Evolutionary conservation across 176 grass and related monocot species (phyloP), one percentile per base, ranked within the genome.

Genomic region (Juncus inflexus): DNA sequence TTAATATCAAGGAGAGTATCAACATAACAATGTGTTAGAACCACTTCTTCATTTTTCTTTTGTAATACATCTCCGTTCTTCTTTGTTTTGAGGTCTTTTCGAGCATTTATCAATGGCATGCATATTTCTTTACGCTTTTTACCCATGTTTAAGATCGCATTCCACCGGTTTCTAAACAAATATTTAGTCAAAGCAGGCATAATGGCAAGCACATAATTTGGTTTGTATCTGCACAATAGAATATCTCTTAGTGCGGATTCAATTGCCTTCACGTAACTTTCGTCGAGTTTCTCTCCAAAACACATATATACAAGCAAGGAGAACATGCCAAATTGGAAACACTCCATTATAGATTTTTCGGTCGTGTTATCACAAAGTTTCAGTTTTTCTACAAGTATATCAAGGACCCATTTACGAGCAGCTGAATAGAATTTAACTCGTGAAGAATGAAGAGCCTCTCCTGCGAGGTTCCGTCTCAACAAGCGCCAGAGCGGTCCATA

Each of bases 1-100:
- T 52, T 75, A 66, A 94, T 67, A 62, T 82, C 78, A 4, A 94
- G 89, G 2, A 94, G 78, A 2, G 90, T 83, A 73, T 94, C 81
- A 2, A 94, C 63, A 73, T 89, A 94, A 37, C 78, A 79, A 79
- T 84, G 77, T 70, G 71, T 62, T 15, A 81, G 61, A 63, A 56
- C 72, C 1, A 77, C 77, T 2, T 76, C 54, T 12, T 53, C 59
- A 49, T 13, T 35, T 2, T 2, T 5, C 6, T 45, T 12, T 28
- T 47, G 6, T 47, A 47, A 47, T 47, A 6, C 43, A 1, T 15
- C n/a, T 52, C 16, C 65, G 35, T 52, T 65, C 36, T 53, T 43
- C 11, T 15, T 42, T 8, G 36, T 58, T 42, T 53, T 84, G 66
- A 74, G 56, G 35, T 78, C 83, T 3, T 79, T 76, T 5, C 80